Evolutionary conservation across 371 early-diverging fungal species (phyloP).

Genomic region (Apophysomyces ossiformis): DNA sequence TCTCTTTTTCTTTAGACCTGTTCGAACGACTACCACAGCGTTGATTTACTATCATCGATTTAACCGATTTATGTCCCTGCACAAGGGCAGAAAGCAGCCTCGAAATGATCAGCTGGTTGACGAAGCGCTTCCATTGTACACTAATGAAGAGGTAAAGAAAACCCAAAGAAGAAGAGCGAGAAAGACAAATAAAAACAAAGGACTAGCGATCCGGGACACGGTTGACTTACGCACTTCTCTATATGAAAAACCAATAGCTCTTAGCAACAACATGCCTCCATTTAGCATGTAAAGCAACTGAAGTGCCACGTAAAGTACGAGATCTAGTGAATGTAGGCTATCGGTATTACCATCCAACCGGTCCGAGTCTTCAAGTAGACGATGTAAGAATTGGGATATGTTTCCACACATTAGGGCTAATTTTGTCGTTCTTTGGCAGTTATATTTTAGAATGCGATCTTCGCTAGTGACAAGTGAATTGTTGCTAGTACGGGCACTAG

Average conservation of each 20-base stretch:
- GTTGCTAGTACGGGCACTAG: slow-evolving; percentile 48
- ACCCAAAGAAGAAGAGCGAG: too few species aligned
- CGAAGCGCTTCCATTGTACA: slow-evolving; percentile 24
- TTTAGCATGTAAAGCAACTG: slow-evolving; percentile 61
- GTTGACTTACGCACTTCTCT: too few species aligned
- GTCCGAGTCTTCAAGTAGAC: slow-evolving; percentile 38
- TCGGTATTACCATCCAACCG: slow-evolving; percentile 53
- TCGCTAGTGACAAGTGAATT: slow-evolving; percentile 52
- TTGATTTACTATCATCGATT: slow-evolving; percentile 53
- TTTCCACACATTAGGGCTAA: background rate
- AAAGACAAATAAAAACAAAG: too few species aligned
- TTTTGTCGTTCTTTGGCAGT: slow-evolving; percentile 18
- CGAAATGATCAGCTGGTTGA: slow-evolving; percentile 30
- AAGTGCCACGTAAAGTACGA: slow-evolving; percentile 59
- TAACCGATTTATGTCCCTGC: slow-evolving; percentile 34
- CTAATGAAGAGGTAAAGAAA: slow-evolving; percentile 40
- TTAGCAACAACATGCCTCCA: slow-evolving; percentile 57
- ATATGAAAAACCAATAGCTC: slow-evolving; percentile 26
- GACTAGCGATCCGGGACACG: background rate
- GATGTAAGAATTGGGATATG: slow-evolving; percentile 27
- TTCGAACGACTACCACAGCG: slow-evolving; percentile 53
- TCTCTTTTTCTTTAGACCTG: slow-evolving; percentile 37
- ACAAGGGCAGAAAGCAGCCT: slow-evolving; percentile 15
- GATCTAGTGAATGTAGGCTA: slow-evolving; percentile 64
- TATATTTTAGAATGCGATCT: slow-evolving; percentile 50